Conservation (phyloP, 2,329 filamentous ascomycete species). For the Aspergillus udagawae region DNA sequence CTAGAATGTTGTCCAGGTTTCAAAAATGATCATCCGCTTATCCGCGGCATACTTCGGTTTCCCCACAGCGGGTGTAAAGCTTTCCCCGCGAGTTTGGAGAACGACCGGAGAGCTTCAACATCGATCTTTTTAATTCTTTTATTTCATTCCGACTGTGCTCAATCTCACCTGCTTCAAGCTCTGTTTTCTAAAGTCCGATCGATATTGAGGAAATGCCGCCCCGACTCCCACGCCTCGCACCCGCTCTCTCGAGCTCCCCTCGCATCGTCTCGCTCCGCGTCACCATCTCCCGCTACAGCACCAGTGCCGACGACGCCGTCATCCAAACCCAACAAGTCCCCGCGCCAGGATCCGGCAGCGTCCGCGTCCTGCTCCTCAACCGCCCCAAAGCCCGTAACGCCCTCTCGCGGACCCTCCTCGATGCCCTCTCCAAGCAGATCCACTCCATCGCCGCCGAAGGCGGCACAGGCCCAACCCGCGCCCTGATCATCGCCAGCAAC, state of each 20-base stretch:
- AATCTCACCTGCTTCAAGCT: neutral
- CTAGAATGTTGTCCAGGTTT: neutral
- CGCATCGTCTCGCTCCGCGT: constrained; percentile 21
- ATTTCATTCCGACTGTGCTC: constrained; percentile 1
- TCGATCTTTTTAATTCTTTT: constrained; percentile 1
- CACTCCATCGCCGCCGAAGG: constrained; percentile 63
- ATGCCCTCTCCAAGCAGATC: constrained; percentile 67
- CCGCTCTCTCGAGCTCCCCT: constrained; percentile 15
- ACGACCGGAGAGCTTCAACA: neutral
- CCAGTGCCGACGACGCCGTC: constrained; percentile 30
- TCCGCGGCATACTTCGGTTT: constrained; percentile 11
- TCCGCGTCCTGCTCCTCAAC: constrained; percentile 85
- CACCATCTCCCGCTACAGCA: constrained; percentile 33
- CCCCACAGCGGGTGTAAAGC: constrained; percentile 9
- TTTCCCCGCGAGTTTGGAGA: constrained; percentile 21
- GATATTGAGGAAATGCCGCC: constrained; percentile 28
- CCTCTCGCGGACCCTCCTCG: constrained; percentile 74
- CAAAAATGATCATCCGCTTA: constrained; percentile 7
- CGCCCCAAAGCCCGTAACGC: constrained; percentile 83
- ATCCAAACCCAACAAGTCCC: constrained; percentile 71
- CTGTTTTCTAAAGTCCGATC: neutral
- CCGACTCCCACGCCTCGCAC: constrained; percentile 24
- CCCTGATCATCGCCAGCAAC: constrained; percentile 77
- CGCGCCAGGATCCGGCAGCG: constrained; percentile 74
- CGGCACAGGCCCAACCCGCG: constrained; percentile 62